A percentile compares a stretch with the other conserved stretches of the same genome.
These are phyloP conservation scores for Boletus coccyginus DNA, from an alignment of 768 basidiomycete genomes.

Conservation along the genomic window DNA sequence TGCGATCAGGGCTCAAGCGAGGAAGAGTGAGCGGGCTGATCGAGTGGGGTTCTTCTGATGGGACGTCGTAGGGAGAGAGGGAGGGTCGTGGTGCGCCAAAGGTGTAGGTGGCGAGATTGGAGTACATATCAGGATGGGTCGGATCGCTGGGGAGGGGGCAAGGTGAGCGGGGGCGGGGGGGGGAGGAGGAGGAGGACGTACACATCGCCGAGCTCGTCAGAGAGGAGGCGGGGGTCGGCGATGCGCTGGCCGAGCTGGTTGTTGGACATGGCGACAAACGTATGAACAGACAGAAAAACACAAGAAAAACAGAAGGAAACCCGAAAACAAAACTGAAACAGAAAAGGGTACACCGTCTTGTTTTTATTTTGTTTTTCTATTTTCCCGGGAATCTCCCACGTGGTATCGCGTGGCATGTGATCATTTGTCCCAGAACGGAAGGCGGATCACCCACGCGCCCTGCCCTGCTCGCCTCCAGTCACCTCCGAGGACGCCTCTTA, in stretches of 20 bases:
- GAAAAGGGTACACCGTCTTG: slow-evolving; percentile 1
- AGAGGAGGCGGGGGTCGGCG: slow-evolving; percentile 27
- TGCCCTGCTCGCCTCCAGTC: too few species aligned
- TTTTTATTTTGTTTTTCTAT: slow-evolving; percentile 4
- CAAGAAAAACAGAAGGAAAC: neutral
- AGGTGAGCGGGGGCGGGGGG: neutral
- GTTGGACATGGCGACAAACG: slow-evolving; percentile 17
- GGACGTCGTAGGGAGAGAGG: slow-evolving; percentile 9
- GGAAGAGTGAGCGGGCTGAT: slow-evolving; percentile 39
- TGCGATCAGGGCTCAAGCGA: slow-evolving; percentile 36
- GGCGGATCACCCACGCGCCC: too few species aligned
- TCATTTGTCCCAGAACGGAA: neutral
- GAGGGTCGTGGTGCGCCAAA: slow-evolving; percentile 37
- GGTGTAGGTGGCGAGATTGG: slow-evolving; percentile 39
- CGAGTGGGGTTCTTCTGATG: slow-evolving; percentile 20
- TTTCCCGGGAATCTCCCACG: slow-evolving; percentile 19
- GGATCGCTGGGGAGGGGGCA: neutral
- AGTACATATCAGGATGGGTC: slow-evolving; percentile 31
- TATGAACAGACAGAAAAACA: slow-evolving; percentile 12
- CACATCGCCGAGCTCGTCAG: slow-evolving; percentile 23
- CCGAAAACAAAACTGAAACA: neutral
- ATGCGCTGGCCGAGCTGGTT: slow-evolving; percentile 25
- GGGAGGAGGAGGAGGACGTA: neutral
- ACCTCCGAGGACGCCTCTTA: neutral
- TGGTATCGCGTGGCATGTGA: slow-evolving; percentile 25